Base-by-base conservation (phyloP, 2,329 filamentous ascomycete genomes). In the Arthroderma sp. region DNA sequence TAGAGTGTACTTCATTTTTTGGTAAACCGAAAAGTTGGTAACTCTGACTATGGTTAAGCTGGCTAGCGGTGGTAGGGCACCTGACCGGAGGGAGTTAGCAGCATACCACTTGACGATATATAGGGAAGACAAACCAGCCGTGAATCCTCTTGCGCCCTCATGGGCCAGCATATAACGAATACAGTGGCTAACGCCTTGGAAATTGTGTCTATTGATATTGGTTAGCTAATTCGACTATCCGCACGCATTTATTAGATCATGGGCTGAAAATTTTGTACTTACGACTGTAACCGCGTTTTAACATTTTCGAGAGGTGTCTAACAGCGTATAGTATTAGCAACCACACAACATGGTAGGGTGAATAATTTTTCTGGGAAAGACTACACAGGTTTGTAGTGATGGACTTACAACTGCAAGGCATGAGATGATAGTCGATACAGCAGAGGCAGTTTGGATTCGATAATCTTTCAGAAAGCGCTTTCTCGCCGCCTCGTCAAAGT, bases 261-360 rank as follows among this genome's bases (percentile, higher is more conserved):
- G 27, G 8, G 37, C 22, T 29, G 22, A 2, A 9, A 15, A 3
- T 2, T 15, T 9, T 29, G 31, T 6, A 56, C 65, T 53, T 55
- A 69, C 67, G 66, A 69, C 57, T 70, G 67, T 67, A 70, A 69
- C 31, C 67, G 67, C 40, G 66, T 69, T 52, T 70, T 70, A 47
- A 70, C 51, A 50, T 70, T 70, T 48, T 70, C 67, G 42, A 70
- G 50, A 33, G 67, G 67, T 39, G 67, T 68, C 67, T 69, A 47
- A n/a, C 8, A 44, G 27, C 11, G 32, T 11, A 34, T 9, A 34
- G 32, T 11, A 34, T 34, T 34, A 34, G 11, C 32, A 34, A 3
- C 11, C 15, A 34, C 32, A 34, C 9, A 34, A 43, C 33, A 43
- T 9, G 29, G 39, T 3, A 22, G 15, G 15, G 15, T 3, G 3